Evolutionary conservation across 2,329 filamentous ascomycete species (phyloP), one percentile per base, ranked within the genome.

Genomic region (Dactylella cylindrospora): DNA sequence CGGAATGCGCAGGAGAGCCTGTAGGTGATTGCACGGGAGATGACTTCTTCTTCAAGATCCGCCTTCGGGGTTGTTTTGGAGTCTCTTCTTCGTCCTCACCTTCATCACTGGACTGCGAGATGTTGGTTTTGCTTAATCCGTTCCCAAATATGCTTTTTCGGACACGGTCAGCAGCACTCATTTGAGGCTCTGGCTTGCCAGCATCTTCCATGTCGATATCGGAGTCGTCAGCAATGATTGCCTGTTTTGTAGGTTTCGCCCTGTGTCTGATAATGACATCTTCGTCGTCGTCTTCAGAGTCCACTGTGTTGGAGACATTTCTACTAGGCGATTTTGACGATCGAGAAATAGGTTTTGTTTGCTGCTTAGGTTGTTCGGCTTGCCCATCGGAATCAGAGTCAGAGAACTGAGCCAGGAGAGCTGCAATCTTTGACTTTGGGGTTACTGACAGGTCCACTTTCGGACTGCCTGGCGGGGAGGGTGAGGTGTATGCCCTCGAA

Each of bases 11-110:
- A 10, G 69, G 71, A 10, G 71, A 73, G 19, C 12, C 23, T n/a
- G 15, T 2, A 20, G 47, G 28, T 9, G 55, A 53, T 28, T 43
- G 47, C 53, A 61, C 49, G 47, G 55, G 47, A n/a, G 47, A 44
- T 6, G 41, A 44, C 20, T 49, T 49, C 15, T 70, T 67, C 45
- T 70, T 60, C 65, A 75, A 71, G 26, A 65, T 64, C 66, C 72
- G 71, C 22, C 71, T 70, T 20, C 74, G 68, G 57, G 76, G 76
- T 53, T 74, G 73, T 5, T 76, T 70, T n/a, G 73, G 72, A 15
- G 13, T 76, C 70, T 1, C 39, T n/a, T 77, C 74, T 2, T 77
- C 76, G 12, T 76, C 73, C 6, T 49, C 36, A 10, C 36, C 45
- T 8, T 61, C 22, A n/a, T 28, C 32, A 17, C 43, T 43, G 23